Percentiles rank a stretch among this genome's conserved stretches.
Conservation (phyloP, 352 stramenopile species). For the Globisporangium ultimum region DNA sequence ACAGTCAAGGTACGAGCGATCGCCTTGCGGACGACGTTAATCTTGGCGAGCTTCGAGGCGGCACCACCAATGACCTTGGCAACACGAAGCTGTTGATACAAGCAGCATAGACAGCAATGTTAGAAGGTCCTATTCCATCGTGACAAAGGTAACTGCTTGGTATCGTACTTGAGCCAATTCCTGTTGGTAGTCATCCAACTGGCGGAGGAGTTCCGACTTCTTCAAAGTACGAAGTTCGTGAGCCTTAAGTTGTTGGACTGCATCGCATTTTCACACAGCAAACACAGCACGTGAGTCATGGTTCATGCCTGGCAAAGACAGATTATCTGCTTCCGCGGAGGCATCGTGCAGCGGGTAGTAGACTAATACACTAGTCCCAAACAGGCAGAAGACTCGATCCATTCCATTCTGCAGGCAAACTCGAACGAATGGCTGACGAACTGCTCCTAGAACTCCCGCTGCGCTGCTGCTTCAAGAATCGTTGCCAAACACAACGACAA, state of each 20-base stretch:
- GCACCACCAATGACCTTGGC: slow-evolving; percentile 98
- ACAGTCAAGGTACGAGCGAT: slow-evolving; percentile 99
- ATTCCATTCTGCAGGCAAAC: neutral
- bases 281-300: slow-evolving; percentile 22
- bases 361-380: neutral
- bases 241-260: slow-evolving; percentile 94
- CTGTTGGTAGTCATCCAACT: slow-evolving; percentile 98
- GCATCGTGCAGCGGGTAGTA: neutral
- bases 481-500: neutral
- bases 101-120: neutral
- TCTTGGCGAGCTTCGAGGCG: slow-evolving; percentile 99
- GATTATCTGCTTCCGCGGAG: neutral
- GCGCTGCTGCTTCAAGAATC: neutral
- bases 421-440: neutral
- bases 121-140: neutral
- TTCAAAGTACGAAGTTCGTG: slow-evolving; percentile 97
- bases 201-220: slow-evolving; percentile 98
- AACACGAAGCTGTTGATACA: slow-evolving; percentile 89
- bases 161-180: slow-evolving; percentile 87
- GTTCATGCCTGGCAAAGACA: neutral
- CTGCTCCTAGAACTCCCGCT: neutral
- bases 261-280: slow-evolving; percentile 10
- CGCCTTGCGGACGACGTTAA: slow-evolving; percentile 98
- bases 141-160: neutral
- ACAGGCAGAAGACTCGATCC: slow-evolving; percentile 3